Conservation (phyloP, 2,329 filamentous ascomycete genomes). For the Chaetomium sp. region DNA sequence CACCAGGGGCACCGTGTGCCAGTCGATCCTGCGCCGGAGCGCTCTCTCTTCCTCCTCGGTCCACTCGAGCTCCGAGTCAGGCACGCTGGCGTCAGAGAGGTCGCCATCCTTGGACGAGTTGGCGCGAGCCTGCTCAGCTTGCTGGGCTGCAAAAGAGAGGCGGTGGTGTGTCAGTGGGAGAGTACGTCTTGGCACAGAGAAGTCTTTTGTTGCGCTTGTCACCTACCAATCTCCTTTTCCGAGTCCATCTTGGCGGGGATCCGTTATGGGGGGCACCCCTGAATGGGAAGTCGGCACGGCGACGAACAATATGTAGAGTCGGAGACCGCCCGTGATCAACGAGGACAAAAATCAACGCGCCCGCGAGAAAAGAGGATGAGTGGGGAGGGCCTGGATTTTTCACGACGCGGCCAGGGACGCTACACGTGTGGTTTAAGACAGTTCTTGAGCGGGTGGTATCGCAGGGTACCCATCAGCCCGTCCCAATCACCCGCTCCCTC, state of each 20-base stretch:
- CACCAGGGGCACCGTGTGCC: conserved; percentile 54
- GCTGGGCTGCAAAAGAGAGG: conserved; percentile 7
- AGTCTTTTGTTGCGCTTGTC: not conserved
- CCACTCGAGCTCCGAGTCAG: conserved; percentile 45
- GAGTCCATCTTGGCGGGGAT: conserved; percentile 15
- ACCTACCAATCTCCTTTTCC: conserved; percentile 33
- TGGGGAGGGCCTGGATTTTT: conserved; percentile 5
- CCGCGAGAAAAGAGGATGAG: not conserved
- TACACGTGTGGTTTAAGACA: conserved; percentile 14
- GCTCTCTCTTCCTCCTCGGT: conserved; percentile 52
- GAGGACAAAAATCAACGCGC: not conserved
- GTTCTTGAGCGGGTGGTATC: not conserved
- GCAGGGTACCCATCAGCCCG: conserved; percentile 2
- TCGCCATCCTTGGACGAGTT: conserved; percentile 29
- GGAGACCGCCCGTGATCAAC: not conserved
- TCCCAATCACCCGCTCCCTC: conserved; percentile 4
- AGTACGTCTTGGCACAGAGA: not conserved
- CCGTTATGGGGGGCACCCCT: not conserved
- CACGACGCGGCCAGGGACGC: not conserved
- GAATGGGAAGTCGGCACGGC: not conserved
- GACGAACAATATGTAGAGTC: too few relatives aligned
- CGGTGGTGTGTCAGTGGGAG: not conserved
- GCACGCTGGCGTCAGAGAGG: conserved; percentile 20
- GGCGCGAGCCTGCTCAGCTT: conserved; percentile 10
- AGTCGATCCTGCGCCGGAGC: conserved; percentile 56